Conservation (phyloP, 495 filamentous ascomycete genomes). For the Astrocystis sublimbata region DNA sequence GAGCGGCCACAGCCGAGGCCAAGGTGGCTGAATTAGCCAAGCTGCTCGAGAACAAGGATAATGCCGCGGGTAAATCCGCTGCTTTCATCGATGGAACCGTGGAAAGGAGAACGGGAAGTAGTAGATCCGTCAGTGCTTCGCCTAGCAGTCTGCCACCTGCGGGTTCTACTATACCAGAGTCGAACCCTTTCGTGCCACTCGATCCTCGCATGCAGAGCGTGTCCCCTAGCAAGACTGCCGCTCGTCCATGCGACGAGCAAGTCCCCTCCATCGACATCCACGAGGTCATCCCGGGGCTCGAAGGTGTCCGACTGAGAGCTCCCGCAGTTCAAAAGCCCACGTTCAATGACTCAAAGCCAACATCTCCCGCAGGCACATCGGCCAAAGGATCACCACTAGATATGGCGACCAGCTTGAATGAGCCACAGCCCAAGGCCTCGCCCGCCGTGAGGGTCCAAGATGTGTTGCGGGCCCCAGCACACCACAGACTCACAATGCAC, state of each 20-base stretch:
- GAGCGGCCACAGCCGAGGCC: constrained; percentile 23
- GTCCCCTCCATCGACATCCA: constrained; percentile 46
- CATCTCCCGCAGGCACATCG: constrained; percentile 23
- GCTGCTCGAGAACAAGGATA: constrained; percentile 8
- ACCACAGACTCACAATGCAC: constrained; percentile 48
- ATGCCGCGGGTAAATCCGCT: not conserved
- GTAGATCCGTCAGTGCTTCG: constrained; percentile 23
- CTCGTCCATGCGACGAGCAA: constrained; percentile 24
- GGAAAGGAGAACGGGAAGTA: constrained; percentile 8
- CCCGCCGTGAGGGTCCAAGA: constrained; percentile 42
- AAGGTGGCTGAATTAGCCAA: constrained; percentile 23
- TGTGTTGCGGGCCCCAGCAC: constrained; percentile 41
- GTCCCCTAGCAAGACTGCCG: constrained; percentile 19
- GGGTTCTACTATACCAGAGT: constrained; percentile 31
- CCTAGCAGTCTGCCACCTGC: constrained; percentile 12
- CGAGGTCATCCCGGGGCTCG: constrained; percentile 47
- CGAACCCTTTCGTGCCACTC: constrained; percentile 32
- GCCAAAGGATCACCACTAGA: constrained; percentile 28
- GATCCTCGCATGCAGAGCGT: constrained; percentile 33
- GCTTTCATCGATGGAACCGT: constrained; percentile 17
- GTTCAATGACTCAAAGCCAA: constrained; percentile 35
- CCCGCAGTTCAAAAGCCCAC: constrained; percentile 43
- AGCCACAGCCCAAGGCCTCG: constrained; percentile 16
- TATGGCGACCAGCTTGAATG: constrained; percentile 14
- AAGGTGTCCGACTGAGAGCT: constrained; percentile 47